Conservation (phyloP, 2,329 filamentous ascomycete genomes). For the Colletotrichum eremochloae region DNA sequence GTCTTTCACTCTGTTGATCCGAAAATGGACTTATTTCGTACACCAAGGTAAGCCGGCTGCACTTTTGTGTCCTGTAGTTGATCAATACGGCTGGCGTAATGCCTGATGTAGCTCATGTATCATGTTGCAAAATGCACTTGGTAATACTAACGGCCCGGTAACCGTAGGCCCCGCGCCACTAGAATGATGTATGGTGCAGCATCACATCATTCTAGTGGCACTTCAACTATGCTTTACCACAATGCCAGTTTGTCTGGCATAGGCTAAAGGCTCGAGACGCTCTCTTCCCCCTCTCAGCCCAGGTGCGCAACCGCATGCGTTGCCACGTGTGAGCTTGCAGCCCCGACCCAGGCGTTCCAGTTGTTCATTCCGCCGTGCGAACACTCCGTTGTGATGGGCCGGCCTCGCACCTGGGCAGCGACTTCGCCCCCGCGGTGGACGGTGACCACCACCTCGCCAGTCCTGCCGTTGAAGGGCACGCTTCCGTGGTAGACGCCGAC, state of each 20-base stretch:
- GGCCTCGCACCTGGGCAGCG: slow-evolving; percentile 33
- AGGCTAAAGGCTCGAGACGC: slow-evolving; percentile 54
- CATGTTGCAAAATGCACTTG: neutral
- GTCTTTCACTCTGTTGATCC: neutral
- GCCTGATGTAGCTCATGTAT: neutral
- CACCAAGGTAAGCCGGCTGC: too few species aligned
- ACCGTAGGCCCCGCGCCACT: neutral
- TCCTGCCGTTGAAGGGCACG: slow-evolving; percentile 44
- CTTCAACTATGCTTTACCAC: too few species aligned
- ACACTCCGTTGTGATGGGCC: slow-evolving; percentile 33
- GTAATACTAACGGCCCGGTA: neutral
- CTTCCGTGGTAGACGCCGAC: slow-evolving; percentile 51
- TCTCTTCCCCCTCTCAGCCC: neutral
- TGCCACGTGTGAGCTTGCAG: neutral
- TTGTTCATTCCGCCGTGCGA: slow-evolving; percentile 38
- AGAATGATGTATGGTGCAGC: neutral
- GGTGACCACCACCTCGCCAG: slow-evolving; percentile 46
- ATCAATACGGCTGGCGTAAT: too few species aligned
- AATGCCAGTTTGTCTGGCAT: slow-evolving; percentile 48
- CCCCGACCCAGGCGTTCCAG: slow-evolving; percentile 43
- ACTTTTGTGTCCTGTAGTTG: too few species aligned
- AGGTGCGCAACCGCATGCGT: slow-evolving; percentile 32
- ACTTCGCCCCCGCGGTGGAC: slow-evolving; percentile 24
- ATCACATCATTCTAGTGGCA: too few species aligned
- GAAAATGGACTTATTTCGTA: too few species aligned